Evolutionary conservation across 2,329 filamentous ascomycete genomes (phyloP), one percentile per base, ranked within the genome.

Genomic region (Stagonosporopsis cucurbitacearum): DNA sequence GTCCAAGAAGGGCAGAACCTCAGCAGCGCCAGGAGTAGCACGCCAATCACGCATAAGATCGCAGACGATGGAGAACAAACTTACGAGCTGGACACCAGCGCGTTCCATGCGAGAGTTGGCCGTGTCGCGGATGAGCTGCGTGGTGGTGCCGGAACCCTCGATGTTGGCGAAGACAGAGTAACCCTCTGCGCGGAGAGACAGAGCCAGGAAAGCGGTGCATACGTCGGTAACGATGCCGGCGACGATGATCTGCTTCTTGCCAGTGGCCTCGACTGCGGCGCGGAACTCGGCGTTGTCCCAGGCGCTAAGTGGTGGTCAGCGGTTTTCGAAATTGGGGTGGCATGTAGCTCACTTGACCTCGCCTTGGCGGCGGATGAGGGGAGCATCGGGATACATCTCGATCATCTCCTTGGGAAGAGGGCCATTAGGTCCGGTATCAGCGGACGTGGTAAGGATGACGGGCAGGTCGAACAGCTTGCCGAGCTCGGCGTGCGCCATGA

Each of bases 201-300:
- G 81, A 0, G 89, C 87, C 6, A 90, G 81, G 79, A 92, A 92
- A 0, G 88, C 80, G 20, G 87, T 90, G 81, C 88, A 91, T 55
- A 92, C 88, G 71, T 92, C 89, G 0, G 89, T 92, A 2, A 85
- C 82, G 65, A 92, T 90, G 7, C 89, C 88, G 2, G 80, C 88
- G 15, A 93, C 74, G 67, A 92, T 89, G 65, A 92, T 78, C 71
- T 92, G 90, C 26, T 81, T 86, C 71, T 86, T 87, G 54, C 84
- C 84, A 4, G 87, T 84, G 1, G 87, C 87, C 60, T 81, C 76
- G 58, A 92, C 81, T 2, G 89, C 88, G 1, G 79, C 79, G 32
- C 82, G 82, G 78, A 92, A 91, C 0, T 89, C 84, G 2, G 81
- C 63, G 64, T 90, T 91, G 69, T 92, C 90, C 89, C 88, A 91